A percentile compares a stretch with the other conserved stretches of the same genome.
Evolutionary conservation across 1,284 basidiomycete genomes (phyloP).

Genomic region (Erythrobasidium hasegawianum): DNA sequence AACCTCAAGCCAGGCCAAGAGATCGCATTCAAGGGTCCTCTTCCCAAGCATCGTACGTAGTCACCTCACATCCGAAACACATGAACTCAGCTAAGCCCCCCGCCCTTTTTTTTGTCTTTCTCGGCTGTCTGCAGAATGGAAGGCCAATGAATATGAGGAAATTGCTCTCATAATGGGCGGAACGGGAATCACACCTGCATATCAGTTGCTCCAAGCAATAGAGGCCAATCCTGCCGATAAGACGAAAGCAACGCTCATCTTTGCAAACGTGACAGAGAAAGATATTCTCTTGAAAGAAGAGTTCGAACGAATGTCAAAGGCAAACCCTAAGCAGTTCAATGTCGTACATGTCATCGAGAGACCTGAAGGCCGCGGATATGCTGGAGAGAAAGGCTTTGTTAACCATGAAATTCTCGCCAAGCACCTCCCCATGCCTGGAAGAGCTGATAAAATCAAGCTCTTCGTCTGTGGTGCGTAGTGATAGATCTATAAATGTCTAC

Average conservation of each 20-base stretch:
- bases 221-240: conserved; percentile 66
- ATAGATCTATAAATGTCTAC: no score
- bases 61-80: no score
- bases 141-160: conserved; percentile 71
- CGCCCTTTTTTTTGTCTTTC: no score
- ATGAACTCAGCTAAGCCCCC: no score
- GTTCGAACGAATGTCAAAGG: conserved; percentile 43
- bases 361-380: conserved; percentile 62
- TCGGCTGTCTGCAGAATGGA: conserved; percentile 38
- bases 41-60: conserved; percentile 59
- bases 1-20: conserved; percentile 71
- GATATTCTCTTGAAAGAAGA: conserved; percentile 63
- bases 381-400: conserved; percentile 58
- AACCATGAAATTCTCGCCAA: conserved; percentile 66
- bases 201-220: conserved; percentile 50
- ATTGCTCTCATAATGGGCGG: conserved; percentile 88
- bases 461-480: conserved; percentile 89
- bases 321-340: conserved; percentile 57
- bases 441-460: conserved; percentile 77
- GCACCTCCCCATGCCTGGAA: conserved; percentile 65
- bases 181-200: conserved; percentile 63
- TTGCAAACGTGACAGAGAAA: conserved; percentile 80
- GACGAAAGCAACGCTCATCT: conserved; percentile 91
- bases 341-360: conserved; percentile 85
- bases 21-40: conserved; percentile 80